Evolutionary conservation across 2,329 filamentous ascomycete species (phyloP).

Genomic region (Albifimbria verrucaria): DNA sequence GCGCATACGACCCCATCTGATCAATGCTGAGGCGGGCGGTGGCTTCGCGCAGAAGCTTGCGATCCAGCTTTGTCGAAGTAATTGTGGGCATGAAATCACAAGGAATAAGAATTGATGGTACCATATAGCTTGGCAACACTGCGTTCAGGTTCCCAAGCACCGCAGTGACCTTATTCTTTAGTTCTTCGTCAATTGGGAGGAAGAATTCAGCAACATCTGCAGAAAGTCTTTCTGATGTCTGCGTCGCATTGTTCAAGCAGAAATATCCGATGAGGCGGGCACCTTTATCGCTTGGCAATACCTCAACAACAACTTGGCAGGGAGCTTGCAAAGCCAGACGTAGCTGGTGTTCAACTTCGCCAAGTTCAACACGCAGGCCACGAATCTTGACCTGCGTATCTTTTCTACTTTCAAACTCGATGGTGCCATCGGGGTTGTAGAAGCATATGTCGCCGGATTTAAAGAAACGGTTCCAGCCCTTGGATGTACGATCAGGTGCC

Average conservation of each 20-base stretch:
- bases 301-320: conserved; percentile 28
- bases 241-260: conserved; percentile 2
- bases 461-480: conserved; percentile 7
- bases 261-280: conserved; percentile 41
- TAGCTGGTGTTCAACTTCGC: conserved; percentile 12
- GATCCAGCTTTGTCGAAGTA: conserved; percentile 13
- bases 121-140: conserved; percentile 13
- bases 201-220: background rate
- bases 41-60: conserved; percentile 2
- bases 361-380: conserved; percentile 14
- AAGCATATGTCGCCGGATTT: conserved; percentile 14
- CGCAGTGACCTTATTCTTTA: background rate
- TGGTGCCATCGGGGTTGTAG: conserved; percentile 9
- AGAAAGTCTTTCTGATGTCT: background rate
- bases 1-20: conserved; percentile 1
- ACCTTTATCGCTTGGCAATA: conserved; percentile 35
- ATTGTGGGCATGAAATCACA: conserved; percentile 10
- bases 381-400: conserved; percentile 15
- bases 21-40: conserved; percentile 3
- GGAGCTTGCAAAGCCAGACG: too few relatives aligned
- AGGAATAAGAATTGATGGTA: conserved; percentile 10
- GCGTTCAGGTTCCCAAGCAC: conserved; percentile 9
- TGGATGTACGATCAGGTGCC: background rate
- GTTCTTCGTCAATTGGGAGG: background rate
- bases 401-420: conserved; percentile 10